Conservation (phyloP, 805 yeast genomes). For the Cyberlindnera saturnus region DNA sequence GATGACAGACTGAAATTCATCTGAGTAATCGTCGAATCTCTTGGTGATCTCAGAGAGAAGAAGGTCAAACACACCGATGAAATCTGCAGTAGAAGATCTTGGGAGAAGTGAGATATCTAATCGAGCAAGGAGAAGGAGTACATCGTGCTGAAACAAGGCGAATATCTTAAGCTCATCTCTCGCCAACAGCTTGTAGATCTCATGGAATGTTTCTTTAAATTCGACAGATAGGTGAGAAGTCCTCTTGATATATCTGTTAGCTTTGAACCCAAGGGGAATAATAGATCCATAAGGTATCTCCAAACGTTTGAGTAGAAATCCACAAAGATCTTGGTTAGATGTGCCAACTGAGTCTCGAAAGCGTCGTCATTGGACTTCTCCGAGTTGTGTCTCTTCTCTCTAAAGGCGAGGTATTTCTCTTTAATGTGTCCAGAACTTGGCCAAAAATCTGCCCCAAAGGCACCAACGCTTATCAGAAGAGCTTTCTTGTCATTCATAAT, state of each 20-base stretch:
- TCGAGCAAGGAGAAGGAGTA: conserved; percentile 9
- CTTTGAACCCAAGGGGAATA: background rate
- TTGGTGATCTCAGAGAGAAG: conserved; percentile 11
- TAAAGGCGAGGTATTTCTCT: conserved; percentile 4
- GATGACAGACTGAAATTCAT: conserved; percentile 5
- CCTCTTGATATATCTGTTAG: background rate
- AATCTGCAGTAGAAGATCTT: conserved; percentile 4
- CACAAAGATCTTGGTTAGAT: too few species aligned
- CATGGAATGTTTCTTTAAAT: conserved; percentile 6
- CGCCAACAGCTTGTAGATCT: conserved; percentile 4
- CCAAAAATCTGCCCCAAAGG: conserved; percentile 1
- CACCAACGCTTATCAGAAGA: too few species aligned
- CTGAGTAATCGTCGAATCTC: conserved; percentile 11
- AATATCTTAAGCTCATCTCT: conserved; percentile 7
- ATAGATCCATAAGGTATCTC: background rate
- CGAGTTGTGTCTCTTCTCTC: background rate
- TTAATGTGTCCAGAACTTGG: conserved; percentile 7
- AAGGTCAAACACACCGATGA: conserved; percentile 12
- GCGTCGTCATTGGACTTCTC: too few species aligned
- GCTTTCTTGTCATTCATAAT: too few species aligned
- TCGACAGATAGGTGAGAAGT: background rate
- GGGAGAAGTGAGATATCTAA: conserved; percentile 8
- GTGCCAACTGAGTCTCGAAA: too few species aligned
- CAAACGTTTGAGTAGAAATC: too few species aligned
- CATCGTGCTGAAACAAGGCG: conserved; percentile 8